Conservation (phyloP, 2,329 filamentous ascomycete species). For the Sclerotinia minor region DNA sequence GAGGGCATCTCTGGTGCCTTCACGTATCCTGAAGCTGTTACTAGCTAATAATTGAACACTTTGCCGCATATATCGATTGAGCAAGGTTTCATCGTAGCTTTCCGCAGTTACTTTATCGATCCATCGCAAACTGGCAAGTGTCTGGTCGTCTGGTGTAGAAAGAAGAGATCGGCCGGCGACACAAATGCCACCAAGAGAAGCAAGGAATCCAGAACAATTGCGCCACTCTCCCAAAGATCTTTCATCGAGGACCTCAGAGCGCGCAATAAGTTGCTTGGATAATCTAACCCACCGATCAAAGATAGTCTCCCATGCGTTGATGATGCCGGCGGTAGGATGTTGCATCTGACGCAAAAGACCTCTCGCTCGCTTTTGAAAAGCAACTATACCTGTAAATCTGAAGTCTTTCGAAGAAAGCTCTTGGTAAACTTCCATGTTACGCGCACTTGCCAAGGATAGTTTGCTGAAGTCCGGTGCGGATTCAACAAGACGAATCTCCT, state of each 20-base stretch:
- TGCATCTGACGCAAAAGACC: constrained; percentile 60
- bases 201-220: constrained; percentile 68
- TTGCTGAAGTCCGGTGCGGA: constrained; percentile 53
- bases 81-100: constrained; percentile 59
- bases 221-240: constrained; percentile 63
- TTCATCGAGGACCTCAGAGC: constrained; percentile 55
- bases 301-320: constrained; percentile 65
- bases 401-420: constrained; percentile 65
- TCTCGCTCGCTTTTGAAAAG: constrained; percentile 67
- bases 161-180: constrained; percentile 56
- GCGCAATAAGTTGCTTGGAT: constrained; percentile 61
- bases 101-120: constrained; percentile 58
- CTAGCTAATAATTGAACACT: constrained; percentile 67
- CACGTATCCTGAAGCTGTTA: constrained; percentile 62
- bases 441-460: constrained; percentile 53
- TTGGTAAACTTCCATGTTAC: constrained; percentile 60
- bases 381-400: constrained; percentile 66
- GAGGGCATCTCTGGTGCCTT: constrained; percentile 66
- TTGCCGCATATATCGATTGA: constrained; percentile 60
- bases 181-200: constrained; percentile 66
- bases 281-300: constrained; percentile 66
- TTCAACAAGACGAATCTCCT: constrained; percentile 59
- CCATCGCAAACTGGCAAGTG: constrained; percentile 60
- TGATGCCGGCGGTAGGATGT: constrained; percentile 64
- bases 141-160: constrained; percentile 54